Evolutionary conservation across 2,329 filamentous ascomycete genomes (phyloP).

Genomic region (Talaromyces sp.): DNA sequence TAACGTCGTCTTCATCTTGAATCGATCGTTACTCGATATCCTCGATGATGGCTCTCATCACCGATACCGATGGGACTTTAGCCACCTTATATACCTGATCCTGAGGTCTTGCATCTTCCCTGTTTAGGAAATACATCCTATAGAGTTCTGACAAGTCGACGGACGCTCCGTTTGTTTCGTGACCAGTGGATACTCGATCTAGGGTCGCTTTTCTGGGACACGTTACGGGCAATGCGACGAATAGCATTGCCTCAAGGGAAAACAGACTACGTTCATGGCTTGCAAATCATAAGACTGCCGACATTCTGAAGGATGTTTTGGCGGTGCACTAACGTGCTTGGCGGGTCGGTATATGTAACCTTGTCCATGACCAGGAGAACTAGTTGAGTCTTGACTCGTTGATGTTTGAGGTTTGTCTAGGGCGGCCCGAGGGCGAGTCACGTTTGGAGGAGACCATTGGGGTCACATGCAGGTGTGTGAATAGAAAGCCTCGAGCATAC

Average conservation of each 20-base stretch:
- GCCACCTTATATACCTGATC: not conserved
- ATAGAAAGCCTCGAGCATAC: not conserved
- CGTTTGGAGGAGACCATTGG: not conserved
- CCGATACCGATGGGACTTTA: not conserved
- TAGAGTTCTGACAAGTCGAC: too few species aligned
- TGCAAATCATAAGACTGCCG: not conserved
- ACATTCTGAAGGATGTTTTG: not conserved
- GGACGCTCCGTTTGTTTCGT: not conserved
- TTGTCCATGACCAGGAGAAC: not conserved
- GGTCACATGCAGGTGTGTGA: not conserved
- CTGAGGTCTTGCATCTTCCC: not conserved
- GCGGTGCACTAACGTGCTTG: not conserved
- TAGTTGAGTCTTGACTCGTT: not conserved
- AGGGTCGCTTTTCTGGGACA: not conserved
- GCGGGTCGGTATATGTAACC: slow-evolving; percentile 3
- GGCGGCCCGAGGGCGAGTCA: not conserved
- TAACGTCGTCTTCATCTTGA: slow-evolving; percentile 5
- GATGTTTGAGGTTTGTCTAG: not conserved
- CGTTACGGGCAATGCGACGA: not conserved
- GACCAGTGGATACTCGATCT: not conserved
- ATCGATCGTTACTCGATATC: not conserved
- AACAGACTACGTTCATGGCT: not conserved
- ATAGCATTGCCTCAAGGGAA: not conserved
- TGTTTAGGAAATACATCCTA: not conserved
- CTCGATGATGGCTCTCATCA: not conserved